These are phyloP conservation scores for Annulohypoxylon maeteangense DNA, from an alignment of 495 filamentous ascomycete genomes.

Conservation along the genomic window DNA sequence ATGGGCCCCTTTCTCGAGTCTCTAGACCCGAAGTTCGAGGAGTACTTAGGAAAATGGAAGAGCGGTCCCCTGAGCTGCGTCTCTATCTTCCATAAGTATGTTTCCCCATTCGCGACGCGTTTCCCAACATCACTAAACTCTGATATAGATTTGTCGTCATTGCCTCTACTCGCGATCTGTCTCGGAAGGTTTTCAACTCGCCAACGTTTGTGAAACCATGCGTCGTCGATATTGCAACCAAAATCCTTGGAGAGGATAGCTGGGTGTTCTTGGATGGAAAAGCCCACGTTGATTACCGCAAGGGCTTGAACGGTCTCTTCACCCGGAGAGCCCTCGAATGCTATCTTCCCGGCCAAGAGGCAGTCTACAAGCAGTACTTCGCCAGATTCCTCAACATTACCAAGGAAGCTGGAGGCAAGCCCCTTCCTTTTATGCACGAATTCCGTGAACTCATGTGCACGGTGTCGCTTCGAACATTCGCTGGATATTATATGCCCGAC, in stretches of 20 bases:
- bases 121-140: conserved; percentile 4
- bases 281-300: conserved; percentile 94
- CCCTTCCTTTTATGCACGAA: conserved; percentile 85
- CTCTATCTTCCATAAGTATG: conserved; percentile 98
- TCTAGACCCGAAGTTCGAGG: conserved; percentile 88
- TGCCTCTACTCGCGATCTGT: conserved; percentile 93
- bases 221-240: conserved; percentile 94
- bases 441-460: conserved; percentile 98
- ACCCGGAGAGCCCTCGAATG: conserved; percentile 86
- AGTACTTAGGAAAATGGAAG: conserved; percentile 91
- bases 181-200: conserved; percentile 97
- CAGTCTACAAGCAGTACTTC: conserved; percentile 90
- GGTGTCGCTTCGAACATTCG: conserved; percentile 93
- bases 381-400: conserved; percentile 79
- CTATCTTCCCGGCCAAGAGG: conserved; percentile 93
- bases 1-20: conserved; percentile 96
- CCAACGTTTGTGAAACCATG: conserved; percentile 93
- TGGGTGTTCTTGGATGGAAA: conserved; percentile 99
- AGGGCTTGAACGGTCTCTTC: conserved; percentile 94
- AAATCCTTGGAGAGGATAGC: conserved; percentile 90
- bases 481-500: conserved; percentile 93
- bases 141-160: conserved; percentile 90
- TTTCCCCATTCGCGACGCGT: not conserved
- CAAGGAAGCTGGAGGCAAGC: conserved; percentile 72
- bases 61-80: conserved; percentile 94